These are phyloP conservation scores for Alternaria sp. DNA, from an alignment of 2,329 filamentous ascomycete genomes.

Conservation along the genomic window DNA sequence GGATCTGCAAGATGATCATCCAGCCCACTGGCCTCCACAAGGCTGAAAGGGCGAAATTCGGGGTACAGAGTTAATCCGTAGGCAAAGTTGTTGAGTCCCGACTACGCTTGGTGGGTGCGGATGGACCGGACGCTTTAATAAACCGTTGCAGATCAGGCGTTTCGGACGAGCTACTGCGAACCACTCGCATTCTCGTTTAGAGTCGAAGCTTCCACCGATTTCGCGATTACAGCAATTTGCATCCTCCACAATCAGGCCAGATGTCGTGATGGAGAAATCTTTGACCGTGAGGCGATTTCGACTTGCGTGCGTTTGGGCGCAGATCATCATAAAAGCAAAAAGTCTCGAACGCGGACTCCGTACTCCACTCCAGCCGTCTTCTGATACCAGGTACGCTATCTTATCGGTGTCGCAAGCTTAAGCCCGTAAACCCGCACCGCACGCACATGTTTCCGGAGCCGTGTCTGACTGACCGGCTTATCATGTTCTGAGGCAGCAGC, in stretches of 20 bases:
- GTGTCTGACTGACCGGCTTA: slow-evolving; percentile 3
- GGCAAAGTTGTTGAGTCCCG: slow-evolving; percentile 3
- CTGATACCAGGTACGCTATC: slow-evolving; percentile 8
- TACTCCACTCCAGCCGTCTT: slow-evolving; percentile 4
- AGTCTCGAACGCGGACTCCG: slow-evolving; percentile 9
- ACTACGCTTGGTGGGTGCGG: slow-evolving; percentile 1
- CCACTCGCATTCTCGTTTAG: slow-evolving; percentile 4
- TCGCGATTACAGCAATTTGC: slow-evolving; percentile 9
- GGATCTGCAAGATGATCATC: slow-evolving; percentile 5
- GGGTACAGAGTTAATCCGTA: not conserved
- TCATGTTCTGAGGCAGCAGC: slow-evolving; percentile 7
- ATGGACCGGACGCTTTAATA: slow-evolving; percentile 1
- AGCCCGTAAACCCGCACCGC: not conserved
- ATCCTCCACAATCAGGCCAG: slow-evolving; percentile 13
- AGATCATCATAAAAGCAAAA: slow-evolving; percentile 15
- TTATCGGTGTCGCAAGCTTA: slow-evolving; percentile 6
- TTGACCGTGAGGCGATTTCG: slow-evolving; percentile 1
- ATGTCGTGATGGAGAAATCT: slow-evolving; percentile 12
- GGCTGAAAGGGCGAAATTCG: not conserved
- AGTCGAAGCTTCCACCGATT: not conserved
- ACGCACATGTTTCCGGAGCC: not conserved
- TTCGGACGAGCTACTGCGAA: slow-evolving; percentile 6
- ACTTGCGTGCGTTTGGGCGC: slow-evolving; percentile 1
- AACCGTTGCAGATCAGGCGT: slow-evolving; percentile 6
- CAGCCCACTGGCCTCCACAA: slow-evolving; percentile 2